These are phyloP conservation scores for Plasmodiophora brassicae DNA, from an alignment of 208 protist species.

Conservation along the genomic window DNA sequence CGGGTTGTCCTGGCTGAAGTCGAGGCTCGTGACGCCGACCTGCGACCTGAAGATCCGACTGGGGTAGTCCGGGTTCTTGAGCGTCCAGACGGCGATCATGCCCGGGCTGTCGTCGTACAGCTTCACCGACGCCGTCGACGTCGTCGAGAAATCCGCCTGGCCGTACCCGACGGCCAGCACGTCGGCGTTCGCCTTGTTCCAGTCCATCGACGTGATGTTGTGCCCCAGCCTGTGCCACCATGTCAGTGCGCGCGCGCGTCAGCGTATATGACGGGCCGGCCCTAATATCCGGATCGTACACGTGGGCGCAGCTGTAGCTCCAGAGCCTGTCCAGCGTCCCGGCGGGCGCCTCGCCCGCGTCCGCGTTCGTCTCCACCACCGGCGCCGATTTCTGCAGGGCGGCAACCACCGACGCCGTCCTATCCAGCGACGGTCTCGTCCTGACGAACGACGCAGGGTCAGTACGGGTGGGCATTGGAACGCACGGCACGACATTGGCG, in stretches of 20 bases:
- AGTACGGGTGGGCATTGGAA: no score
- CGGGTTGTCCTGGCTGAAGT: conserved; percentile 69
- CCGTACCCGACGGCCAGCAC: conserved; percentile 79
- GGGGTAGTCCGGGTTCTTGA: conserved; percentile 72
- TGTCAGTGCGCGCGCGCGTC: conserved; percentile 71
- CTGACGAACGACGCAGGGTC: no score
- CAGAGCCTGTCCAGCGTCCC: background rate
- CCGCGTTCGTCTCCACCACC: background rate
- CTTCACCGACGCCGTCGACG: background rate
- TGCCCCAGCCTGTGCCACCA: conserved; percentile 68
- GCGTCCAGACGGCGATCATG: conserved; percentile 87
- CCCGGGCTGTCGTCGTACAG: conserved; percentile 56
- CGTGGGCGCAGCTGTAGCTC: background rate
- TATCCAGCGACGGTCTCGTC: no score
- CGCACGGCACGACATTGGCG: no score
- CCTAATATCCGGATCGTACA: background rate
- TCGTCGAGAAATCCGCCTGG: conserved; percentile 44
- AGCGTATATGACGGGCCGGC: background rate
- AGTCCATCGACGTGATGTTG: conserved; percentile 77
- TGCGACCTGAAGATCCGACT: conserved; percentile 64
- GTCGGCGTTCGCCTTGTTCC: conserved; percentile 79
- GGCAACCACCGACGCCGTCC: background rate
- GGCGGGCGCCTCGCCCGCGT: background rate
- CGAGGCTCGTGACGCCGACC: conserved; percentile 75
- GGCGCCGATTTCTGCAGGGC: background rate